Evolutionary conservation across 2,329 filamentous ascomycete species (phyloP).

Genomic region (Emergomyces orientalis): DNA sequence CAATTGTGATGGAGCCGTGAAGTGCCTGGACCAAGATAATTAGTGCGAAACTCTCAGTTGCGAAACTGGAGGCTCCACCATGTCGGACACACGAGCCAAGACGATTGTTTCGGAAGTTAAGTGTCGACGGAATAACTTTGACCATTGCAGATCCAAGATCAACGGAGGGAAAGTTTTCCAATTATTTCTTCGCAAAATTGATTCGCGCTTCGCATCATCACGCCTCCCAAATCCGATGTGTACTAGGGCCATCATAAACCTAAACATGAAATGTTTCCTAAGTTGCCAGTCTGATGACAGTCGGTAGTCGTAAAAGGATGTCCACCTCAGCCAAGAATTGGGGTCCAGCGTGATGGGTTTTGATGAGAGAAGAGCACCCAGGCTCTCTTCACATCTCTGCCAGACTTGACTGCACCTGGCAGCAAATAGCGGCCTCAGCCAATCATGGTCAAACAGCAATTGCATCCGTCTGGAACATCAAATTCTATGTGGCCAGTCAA

Average conservation of each 20-base stretch:
- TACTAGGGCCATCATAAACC: not conserved
- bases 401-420: not conserved
- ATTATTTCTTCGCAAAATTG: not conserved
- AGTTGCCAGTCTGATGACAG: not conserved
- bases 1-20: not conserved
- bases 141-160: conserved; percentile 4
- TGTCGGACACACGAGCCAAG: not conserved
- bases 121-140: not conserved
- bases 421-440: not conserved
- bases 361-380: not conserved
- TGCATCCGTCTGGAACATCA: not conserved
- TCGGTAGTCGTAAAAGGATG: not conserved
- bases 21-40: not conserved
- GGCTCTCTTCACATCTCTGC: not conserved
- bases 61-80: not conserved
- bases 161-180: not conserved
- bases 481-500: not conserved
- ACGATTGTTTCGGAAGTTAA: conserved; percentile 1
- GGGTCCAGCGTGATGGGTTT: not conserved
- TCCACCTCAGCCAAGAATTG: not conserved
- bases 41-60: not conserved
- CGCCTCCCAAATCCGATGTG: not conserved
- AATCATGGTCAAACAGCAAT: not conserved
- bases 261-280: not conserved
- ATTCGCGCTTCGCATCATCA: conserved; percentile 4